These are phyloP conservation scores for Talaromyces verruculosus DNA, from an alignment of 2,329 filamentous ascomycete species.

Conservation along the genomic window DNA sequence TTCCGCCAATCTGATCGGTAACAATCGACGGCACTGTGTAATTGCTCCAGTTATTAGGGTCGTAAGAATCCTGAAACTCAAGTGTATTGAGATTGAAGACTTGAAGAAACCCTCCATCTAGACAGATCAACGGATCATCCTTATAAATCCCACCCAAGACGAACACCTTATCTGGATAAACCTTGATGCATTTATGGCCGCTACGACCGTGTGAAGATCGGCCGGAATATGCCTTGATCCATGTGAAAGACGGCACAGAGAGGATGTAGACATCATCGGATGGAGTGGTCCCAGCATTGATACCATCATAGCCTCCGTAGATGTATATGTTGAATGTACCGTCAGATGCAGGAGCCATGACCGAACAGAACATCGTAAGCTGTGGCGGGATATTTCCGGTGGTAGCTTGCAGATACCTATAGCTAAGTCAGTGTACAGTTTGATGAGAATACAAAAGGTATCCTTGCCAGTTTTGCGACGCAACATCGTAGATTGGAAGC, in stretches of 20 bases:
- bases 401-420: conserved; percentile 45
- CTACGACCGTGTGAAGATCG: conserved; percentile 27
- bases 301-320: conserved; percentile 37
- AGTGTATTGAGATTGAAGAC: conserved; percentile 42
- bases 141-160: conserved; percentile 37
- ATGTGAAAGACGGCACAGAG: conserved; percentile 37
- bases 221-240: conserved; percentile 32
- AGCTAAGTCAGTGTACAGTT: background rate
- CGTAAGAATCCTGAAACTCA: conserved; percentile 34
- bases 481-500: conserved; percentile 42
- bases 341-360: conserved; percentile 41
- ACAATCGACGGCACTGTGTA: conserved; percentile 35
- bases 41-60: conserved; percentile 32
- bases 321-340: conserved; percentile 38
- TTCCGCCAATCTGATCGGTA: conserved; percentile 36
- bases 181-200: conserved; percentile 36
- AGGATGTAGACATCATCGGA: conserved; percentile 38
- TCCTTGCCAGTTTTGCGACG: conserved; percentile 28
- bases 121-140: conserved; percentile 39
- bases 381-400: conserved; percentile 39
- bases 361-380: conserved; percentile 43
- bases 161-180: conserved; percentile 53
- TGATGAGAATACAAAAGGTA: background rate
- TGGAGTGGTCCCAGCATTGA: conserved; percentile 23
- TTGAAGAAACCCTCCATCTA: conserved; percentile 56